These are phyloP conservation scores for Auricularia heimuer DNA, from an alignment of 768 basidiomycete genomes.

Conservation along the genomic window DNA sequence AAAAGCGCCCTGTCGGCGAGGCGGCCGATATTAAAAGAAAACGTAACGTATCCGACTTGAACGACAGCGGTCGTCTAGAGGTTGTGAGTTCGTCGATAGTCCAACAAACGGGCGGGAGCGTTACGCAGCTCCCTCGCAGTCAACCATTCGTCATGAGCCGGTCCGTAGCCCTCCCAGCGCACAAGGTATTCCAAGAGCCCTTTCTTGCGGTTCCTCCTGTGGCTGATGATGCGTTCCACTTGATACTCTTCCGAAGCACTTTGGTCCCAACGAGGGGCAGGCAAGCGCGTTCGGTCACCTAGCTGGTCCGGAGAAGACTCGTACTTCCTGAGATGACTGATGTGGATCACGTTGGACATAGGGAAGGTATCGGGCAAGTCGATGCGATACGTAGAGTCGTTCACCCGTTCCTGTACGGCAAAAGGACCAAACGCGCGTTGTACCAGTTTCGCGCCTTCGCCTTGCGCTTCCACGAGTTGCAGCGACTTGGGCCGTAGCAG, in stretches of 20 bases:
- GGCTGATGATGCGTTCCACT: neutral
- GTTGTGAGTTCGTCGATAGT: neutral
- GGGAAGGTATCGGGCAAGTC: neutral
- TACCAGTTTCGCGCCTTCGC: slow-evolving; percentile 15
- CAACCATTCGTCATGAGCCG: slow-evolving; percentile 17
- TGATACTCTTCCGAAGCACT: neutral
- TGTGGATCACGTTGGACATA: slow-evolving; percentile 14
- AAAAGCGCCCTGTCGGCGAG: too few species aligned
- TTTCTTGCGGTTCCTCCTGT: neutral
- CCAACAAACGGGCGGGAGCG: slow-evolving; percentile 7
- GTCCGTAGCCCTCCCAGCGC: slow-evolving; percentile 17
- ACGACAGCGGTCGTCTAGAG: neutral
- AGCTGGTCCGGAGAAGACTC: slow-evolving; percentile 5
- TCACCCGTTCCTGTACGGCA: slow-evolving; percentile 14
- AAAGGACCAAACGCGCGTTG: slow-evolving; percentile 17
- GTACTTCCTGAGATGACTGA: slow-evolving; percentile 16
- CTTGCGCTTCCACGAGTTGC: slow-evolving; percentile 14
- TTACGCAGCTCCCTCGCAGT: slow-evolving; percentile 16
- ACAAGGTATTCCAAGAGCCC: slow-evolving; percentile 12
- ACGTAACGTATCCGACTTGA: too few species aligned
- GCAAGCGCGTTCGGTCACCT: slow-evolving; percentile 18
- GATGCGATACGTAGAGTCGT: neutral
- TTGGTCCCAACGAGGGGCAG: neutral
- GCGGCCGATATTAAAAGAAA: too few species aligned
- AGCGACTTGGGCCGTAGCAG: slow-evolving; percentile 21